Base-by-base conservation (phyloP, 1,284 basidiomycete species). In the Xerocomus nothofagi region DNA sequence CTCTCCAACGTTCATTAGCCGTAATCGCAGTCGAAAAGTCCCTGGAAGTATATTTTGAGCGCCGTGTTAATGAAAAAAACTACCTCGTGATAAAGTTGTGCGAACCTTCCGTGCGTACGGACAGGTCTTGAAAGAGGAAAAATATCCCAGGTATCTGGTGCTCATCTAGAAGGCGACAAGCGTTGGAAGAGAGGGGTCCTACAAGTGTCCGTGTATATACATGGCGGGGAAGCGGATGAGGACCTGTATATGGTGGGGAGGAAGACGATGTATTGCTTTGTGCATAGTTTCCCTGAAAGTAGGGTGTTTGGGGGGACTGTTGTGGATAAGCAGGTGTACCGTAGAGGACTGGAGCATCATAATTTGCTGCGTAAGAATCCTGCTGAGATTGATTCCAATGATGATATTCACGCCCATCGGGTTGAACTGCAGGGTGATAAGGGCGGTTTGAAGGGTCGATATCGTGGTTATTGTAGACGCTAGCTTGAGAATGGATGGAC, bases 121-220 rank as follows among this genome's bases (percentile, higher is more conserved):
- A 91, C 40, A 95, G 70, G 71, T 95, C 92, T 60, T 90, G 88
- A 66, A 91, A 89, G 50, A 93, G 81, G 72, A 93, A 93, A 70
- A 89, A 93, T 53, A 96, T 85, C 4, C 93, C 93, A 31, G 82
- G 77, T 55, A 84, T 84, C 50, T 88, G 85, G 67, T 93, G 81
- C 63, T 91, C 89, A 62, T 93, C 92, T 49, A 84, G 71, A 50
- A 95, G 75, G 39, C 87, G 82, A 64, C 86, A 88, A 23, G 91
- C 92, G 62, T 90, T 90, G 14, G 91, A 83, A 21, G 87, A 88
- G 17, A 94, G 76, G 2, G 91, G 89, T 8, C 93, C 93, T 50
- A 96, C 91, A 6, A 96, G 80, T 1, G 93, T 94, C 42, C 91
- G 82, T 6, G 88, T 90, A 67, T 91, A 93, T 5, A 82, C 79